Evolutionary conservation across 164 flowering plant genomes (phyloP).

Genomic region (Stephania cephalantha): DNA sequence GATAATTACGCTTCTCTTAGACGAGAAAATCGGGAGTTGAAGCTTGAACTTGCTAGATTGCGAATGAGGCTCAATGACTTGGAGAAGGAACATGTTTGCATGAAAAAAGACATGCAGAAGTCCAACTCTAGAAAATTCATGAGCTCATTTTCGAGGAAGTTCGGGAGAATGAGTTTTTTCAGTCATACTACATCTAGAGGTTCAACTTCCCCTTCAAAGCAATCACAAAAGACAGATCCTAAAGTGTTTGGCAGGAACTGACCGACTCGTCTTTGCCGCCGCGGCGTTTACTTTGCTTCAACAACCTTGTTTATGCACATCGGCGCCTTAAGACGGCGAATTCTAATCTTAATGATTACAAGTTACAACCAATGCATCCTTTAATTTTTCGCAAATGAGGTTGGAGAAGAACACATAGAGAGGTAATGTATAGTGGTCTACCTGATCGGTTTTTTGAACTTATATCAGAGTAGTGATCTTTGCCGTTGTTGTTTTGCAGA

Average conservation of each 20-base stretch:
- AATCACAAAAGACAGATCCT: constrained; percentile 53
- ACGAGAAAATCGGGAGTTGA: constrained; percentile 84
- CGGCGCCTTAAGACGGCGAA: not conserved
- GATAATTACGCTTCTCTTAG: constrained; percentile 92
- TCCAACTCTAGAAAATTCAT: constrained; percentile 66
- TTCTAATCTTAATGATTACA: not conserved
- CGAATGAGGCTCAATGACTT: constrained; percentile 83
- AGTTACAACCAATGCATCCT: not conserved
- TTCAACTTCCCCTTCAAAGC: constrained; percentile 76
- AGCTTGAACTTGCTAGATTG: constrained; percentile 78
- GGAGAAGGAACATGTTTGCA: constrained; percentile 85
- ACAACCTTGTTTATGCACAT: constrained; percentile 6
- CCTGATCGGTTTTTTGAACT: not conserved
- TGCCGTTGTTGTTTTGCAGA: not conserved
- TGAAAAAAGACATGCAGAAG: constrained; percentile 76
- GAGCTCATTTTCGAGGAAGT: constrained; percentile 65
- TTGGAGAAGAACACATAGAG: not conserved
- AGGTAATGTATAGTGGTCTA: not conserved
- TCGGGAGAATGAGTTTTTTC: constrained; percentile 59
- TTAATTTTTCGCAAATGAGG: not conserved
- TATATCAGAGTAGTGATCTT: not conserved
- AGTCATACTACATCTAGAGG: constrained; percentile 65
- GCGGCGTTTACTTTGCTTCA: not conserved
- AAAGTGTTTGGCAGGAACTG: constrained; percentile 7
- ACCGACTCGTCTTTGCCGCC: not conserved